Conservation (phyloP, 176 grass and related monocot species). For the Ensete glaucum region DNA sequence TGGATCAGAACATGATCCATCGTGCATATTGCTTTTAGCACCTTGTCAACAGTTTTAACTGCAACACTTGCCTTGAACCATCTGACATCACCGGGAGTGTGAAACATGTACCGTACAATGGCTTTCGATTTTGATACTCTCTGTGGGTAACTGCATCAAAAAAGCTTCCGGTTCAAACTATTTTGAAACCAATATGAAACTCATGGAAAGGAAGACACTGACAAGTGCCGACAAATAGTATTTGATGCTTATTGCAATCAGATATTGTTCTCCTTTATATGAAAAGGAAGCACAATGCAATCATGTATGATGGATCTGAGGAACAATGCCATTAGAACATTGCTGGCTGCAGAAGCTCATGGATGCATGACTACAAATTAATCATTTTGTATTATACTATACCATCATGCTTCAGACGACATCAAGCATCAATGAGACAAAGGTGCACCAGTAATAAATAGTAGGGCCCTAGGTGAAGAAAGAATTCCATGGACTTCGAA, state of each 20-base stretch:
- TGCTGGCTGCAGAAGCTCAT: too few species aligned
- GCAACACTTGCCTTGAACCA: slow-evolving; percentile 83
- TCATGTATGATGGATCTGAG: too few species aligned
- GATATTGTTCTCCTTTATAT: too few species aligned
- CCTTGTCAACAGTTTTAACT: not conserved
- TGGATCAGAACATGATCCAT: not conserved
- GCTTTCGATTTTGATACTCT: slow-evolving; percentile 91
- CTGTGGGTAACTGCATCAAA: slow-evolving; percentile 64
- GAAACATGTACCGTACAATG: slow-evolving; percentile 88
- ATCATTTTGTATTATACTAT: too few species aligned
- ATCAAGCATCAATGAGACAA: not conserved
- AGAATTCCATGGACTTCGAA: too few species aligned
- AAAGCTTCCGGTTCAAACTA: not conserved
- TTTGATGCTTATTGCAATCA: too few species aligned
- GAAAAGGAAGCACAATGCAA: too few species aligned
- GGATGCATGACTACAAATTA: too few species aligned
- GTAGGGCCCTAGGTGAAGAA: too few species aligned
- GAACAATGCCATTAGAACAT: too few species aligned
- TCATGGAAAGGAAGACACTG: not conserved
- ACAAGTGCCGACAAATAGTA: too few species aligned
- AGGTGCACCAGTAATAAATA: too few species aligned
- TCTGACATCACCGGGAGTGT: slow-evolving; percentile 73
- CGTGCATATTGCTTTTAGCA: not conserved
- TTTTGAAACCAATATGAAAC: not conserved
- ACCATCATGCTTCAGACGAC: not conserved